Conservation (phyloP, 495 filamentous ascomycete genomes). For the Parachaetomium inaequale region DNA sequence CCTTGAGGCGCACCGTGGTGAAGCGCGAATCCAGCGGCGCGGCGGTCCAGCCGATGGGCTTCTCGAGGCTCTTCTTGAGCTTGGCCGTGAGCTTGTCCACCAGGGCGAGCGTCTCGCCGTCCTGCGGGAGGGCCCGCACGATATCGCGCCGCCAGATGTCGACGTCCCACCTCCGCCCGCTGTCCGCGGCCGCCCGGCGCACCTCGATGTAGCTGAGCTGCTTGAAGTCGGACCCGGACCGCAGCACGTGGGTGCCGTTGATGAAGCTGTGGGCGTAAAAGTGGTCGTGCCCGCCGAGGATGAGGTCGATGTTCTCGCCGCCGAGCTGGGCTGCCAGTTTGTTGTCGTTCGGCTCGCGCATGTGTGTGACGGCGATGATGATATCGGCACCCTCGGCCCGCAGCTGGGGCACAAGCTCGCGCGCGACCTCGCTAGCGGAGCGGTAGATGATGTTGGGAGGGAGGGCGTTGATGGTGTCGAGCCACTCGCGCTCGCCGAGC, state of each 20-base stretch:
- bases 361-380: slow-evolving; percentile 76
- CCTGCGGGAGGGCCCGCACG: slow-evolving; percentile 59
- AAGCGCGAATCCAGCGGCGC: slow-evolving; percentile 81
- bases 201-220: slow-evolving; percentile 84
- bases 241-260: slow-evolving; percentile 74
- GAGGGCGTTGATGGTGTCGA: slow-evolving; percentile 81
- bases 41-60: slow-evolving; percentile 77
- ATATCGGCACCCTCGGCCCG: slow-evolving; percentile 76
- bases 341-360: slow-evolving; percentile 79
- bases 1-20: slow-evolving; percentile 67
- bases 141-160: slow-evolving; percentile 72
- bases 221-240: slow-evolving; percentile 86
- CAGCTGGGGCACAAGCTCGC: slow-evolving; percentile 63
- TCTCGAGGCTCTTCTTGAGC: slow-evolving; percentile 70
- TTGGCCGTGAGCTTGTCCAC: slow-evolving; percentile 65
- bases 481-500: slow-evolving; percentile 71
- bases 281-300: slow-evolving; percentile 87
- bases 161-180: slow-evolving; percentile 62
- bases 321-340: slow-evolving; percentile 69
- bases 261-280: slow-evolving; percentile 73
- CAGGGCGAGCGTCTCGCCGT: slow-evolving; percentile 52
- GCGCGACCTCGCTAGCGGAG: slow-evolving; percentile 67
- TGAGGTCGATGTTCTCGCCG: slow-evolving; percentile 67
- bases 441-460: slow-evolving; percentile 77
- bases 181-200: slow-evolving; percentile 46